phyloP scores from a whole-genome alignment of 129 eudicot genomes.

The Smallanthus sonchifolius region DNA sequence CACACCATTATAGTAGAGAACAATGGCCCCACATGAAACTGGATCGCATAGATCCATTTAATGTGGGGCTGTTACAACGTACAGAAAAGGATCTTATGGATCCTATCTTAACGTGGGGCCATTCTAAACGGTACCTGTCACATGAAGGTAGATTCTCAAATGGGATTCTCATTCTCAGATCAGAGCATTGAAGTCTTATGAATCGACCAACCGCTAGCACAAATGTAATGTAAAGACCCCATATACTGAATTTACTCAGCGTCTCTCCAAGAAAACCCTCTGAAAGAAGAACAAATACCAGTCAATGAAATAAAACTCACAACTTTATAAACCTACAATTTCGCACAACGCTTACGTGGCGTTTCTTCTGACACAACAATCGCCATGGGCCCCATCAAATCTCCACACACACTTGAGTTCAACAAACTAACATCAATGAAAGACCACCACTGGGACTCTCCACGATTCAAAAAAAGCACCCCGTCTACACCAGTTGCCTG shows the following conservation, averaged over 20 bases:
- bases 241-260: slow-evolving; percentile 53
- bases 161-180: slow-evolving; percentile 60
- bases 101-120: neutral
- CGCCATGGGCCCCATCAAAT: slow-evolving; percentile 56
- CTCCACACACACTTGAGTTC: slow-evolving; percentile 43
- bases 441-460: slow-evolving; percentile 47
- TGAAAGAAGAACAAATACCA: slow-evolving; percentile 10
- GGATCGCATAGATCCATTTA: neutral
- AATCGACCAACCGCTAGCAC: slow-evolving; percentile 57
- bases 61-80: neutral
- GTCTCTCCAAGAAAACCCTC: slow-evolving; percentile 63
- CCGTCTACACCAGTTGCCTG: slow-evolving; percentile 46
- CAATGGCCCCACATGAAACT: neutral
- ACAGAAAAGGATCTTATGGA: neutral
- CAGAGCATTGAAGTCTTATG: slow-evolving; percentile 58
- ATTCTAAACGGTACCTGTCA: slow-evolving; percentile 38
- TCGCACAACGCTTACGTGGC: slow-evolving; percentile 39
- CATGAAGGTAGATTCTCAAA: slow-evolving; percentile 54
- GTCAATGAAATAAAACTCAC: neutral
- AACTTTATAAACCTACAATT: neutral
- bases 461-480: slow-evolving; percentile 38
- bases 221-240: slow-evolving; percentile 57
- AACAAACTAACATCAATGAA: slow-evolving; percentile 41
- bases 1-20: neutral
- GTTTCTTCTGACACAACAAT: slow-evolving; percentile 57